Evolutionary conservation across 2,329 filamentous ascomycete species (phyloP).

Genomic region (Albifimbria verrucaria): DNA sequence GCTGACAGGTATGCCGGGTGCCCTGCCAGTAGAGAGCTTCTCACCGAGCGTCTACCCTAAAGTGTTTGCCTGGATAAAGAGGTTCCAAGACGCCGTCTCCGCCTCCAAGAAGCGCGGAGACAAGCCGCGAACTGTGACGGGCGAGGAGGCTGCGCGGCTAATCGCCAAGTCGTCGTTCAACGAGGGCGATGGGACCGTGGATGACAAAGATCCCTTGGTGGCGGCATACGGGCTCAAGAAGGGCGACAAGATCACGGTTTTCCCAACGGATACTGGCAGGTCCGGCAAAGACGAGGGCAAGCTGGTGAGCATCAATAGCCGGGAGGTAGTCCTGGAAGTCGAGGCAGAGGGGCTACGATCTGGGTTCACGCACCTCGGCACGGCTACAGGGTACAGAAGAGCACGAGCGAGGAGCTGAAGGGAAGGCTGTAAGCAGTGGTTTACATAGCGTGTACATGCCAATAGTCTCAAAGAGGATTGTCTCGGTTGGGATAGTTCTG

Average conservation of each 20-base stretch:
- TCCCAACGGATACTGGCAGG: conserved; percentile 60
- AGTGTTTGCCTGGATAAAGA: conserved; percentile 60
- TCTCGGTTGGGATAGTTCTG: no score
- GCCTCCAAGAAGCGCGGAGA: conserved; percentile 32
- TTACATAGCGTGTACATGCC: no score
- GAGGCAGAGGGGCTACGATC: conserved; percentile 38
- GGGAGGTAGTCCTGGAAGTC: conserved; percentile 58
- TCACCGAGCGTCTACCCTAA: conserved; percentile 51
- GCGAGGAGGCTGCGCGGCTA: conserved; percentile 48
- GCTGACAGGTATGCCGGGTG: conserved; percentile 53
- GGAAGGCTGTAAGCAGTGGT: no score
- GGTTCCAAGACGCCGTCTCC: conserved; percentile 52
- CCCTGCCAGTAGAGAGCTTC: conserved; percentile 51
- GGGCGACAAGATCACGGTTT: conserved; percentile 55
- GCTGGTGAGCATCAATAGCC: conserved; percentile 47
- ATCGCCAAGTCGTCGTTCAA: conserved; percentile 44
- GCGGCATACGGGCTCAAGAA: conserved; percentile 43
- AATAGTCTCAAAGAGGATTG: no score
- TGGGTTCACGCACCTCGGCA: conserved; percentile 60
- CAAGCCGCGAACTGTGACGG: conserved; percentile 42
- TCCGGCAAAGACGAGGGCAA: conserved; percentile 55
- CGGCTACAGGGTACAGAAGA: conserved; percentile 37
- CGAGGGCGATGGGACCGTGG: conserved; percentile 42
- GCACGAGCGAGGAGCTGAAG: not conserved
- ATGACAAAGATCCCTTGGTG: conserved; percentile 44